These are phyloP conservation scores for Withania somnifera DNA, from an alignment of 305 asterid species.

Conservation along the genomic window DNA sequence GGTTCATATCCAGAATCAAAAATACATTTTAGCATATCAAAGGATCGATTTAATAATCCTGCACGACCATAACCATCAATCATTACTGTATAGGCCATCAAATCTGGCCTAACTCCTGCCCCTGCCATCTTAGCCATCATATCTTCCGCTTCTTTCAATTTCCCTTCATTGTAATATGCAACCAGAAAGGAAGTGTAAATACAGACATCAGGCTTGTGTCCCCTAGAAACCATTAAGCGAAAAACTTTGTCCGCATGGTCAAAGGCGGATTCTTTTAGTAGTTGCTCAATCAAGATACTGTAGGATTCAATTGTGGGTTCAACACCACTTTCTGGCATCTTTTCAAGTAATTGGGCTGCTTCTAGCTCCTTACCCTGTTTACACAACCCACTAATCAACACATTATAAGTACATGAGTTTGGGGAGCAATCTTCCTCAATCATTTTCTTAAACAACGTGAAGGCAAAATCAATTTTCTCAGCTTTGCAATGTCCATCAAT, in stretches of 20 bases:
- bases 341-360: slow-evolving; percentile 37
- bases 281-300: slow-evolving; percentile 54
- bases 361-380: slow-evolving; percentile 42
- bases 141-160: slow-evolving; percentile 64
- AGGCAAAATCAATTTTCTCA: slow-evolving; percentile 41
- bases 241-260: slow-evolving; percentile 41
- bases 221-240: slow-evolving; percentile 36
- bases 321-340: slow-evolving; percentile 46
- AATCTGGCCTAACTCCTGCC: slow-evolving; percentile 48
- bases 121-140: slow-evolving; percentile 46
- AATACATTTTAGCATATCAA: slow-evolving; percentile 48
- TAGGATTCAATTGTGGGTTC: slow-evolving; percentile 46
- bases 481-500: slow-evolving; percentile 50
- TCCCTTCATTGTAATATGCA: slow-evolving; percentile 73
- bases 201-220: slow-evolving; percentile 63
- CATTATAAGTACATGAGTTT: slow-evolving; percentile 48
- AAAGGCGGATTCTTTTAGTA: slow-evolving; percentile 56
- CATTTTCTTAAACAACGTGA: slow-evolving; percentile 48
- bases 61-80: slow-evolving; percentile 74
- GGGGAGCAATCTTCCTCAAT: slow-evolving; percentile 38
- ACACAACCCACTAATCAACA: slow-evolving; percentile 55
- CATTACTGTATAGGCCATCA: slow-evolving; percentile 52
- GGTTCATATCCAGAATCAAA: slow-evolving; percentile 51
- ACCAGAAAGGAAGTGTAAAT: slow-evolving; percentile 63
- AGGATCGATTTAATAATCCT: slow-evolving; percentile 40